These are phyloP conservation scores for Scutellaria baicalensis DNA, from an alignment of 257 asterid species.

Conservation along the genomic window DNA sequence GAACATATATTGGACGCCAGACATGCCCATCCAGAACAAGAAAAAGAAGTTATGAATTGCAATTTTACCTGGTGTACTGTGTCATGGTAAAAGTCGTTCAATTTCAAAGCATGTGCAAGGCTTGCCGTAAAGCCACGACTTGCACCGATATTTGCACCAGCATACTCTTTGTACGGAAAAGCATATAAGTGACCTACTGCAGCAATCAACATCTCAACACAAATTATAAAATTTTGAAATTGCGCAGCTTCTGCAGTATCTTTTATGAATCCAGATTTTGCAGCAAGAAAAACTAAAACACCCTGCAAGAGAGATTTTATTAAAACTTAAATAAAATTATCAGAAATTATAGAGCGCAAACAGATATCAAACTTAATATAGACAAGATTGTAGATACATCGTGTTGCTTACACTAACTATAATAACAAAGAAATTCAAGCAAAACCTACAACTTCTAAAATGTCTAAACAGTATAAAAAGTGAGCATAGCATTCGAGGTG, in stretches of 20 bases:
- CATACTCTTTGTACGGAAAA: slow-evolving; percentile 92
- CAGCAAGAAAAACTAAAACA: slow-evolving; percentile 93
- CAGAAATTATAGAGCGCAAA: background rate
- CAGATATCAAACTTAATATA: background rate
- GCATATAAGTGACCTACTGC: slow-evolving; percentile 91
- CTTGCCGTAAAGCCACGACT: slow-evolving; percentile 65
- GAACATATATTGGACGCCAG: background rate
- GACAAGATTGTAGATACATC: background rate
- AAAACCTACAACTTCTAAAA: background rate
- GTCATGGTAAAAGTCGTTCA: slow-evolving; percentile 88
- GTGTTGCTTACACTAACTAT: background rate
- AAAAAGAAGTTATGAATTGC: background rate
- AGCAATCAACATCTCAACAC: slow-evolving; percentile 97
- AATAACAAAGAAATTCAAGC: slow-evolving; percentile 2
- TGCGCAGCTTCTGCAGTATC: slow-evolving; percentile 90
- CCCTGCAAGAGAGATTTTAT: slow-evolving; percentile 43
- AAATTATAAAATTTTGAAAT: slow-evolving; percentile 71
- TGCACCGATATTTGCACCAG: slow-evolving; percentile 84
- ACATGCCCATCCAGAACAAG: background rate
- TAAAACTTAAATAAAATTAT: slow-evolving; percentile 2
- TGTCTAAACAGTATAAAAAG: background rate
- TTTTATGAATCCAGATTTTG: slow-evolving; percentile 67
- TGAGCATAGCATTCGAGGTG: background rate
- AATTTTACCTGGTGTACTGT: slow-evolving; percentile 87
- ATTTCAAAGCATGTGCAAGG: slow-evolving; percentile 83